These are phyloP conservation scores for Suhomyces kilbournensis DNA, from an alignment of 805 yeast species.

Conservation along the genomic window DNA sequence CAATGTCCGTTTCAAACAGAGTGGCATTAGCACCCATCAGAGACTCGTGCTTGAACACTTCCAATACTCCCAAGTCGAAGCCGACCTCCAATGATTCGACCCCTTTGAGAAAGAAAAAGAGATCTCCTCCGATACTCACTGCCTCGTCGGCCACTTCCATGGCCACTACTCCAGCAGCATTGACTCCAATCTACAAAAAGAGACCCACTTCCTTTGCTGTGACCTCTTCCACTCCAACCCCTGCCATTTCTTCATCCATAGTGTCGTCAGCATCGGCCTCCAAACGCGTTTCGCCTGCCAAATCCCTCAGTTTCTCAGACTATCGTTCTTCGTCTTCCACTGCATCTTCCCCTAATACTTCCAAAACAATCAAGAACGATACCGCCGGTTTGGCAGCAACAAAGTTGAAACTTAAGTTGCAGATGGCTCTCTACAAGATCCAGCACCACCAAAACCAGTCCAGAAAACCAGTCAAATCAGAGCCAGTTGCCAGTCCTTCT, in stretches of 20 bases:
- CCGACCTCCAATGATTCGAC: constrained; percentile 8
- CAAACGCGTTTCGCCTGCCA: constrained; percentile 8
- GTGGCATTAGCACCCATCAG: constrained; percentile 38
- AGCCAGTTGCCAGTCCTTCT: background rate
- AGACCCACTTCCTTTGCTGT: constrained; percentile 1
- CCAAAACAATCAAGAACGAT: constrained; percentile 17
- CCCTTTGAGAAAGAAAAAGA: constrained; percentile 8
- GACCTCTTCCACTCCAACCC: constrained; percentile 1
- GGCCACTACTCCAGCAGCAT: background rate
- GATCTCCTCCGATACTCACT: constrained; percentile 4
- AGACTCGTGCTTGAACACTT: constrained; percentile 26
- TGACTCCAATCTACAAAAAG: constrained; percentile 6
- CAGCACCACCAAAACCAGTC: constrained; percentile 16
- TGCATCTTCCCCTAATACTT: constrained; percentile 1
- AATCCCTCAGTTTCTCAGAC: constrained; percentile 25
- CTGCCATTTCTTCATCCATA: background rate
- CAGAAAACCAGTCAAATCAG: background rate
- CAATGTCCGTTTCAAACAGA: constrained; percentile 20
- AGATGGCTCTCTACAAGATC: constrained; percentile 39
- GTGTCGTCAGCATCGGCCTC: background rate
- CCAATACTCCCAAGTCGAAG: constrained; percentile 14
- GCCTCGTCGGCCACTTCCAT: constrained; percentile 1
- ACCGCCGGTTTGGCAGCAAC: constrained; percentile 42
- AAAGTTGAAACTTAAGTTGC: constrained; percentile 41
- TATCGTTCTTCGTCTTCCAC: constrained; percentile 16